Evolutionary conservation across 805 yeast species (phyloP).

Genomic region (Candida loeiensis): DNA sequence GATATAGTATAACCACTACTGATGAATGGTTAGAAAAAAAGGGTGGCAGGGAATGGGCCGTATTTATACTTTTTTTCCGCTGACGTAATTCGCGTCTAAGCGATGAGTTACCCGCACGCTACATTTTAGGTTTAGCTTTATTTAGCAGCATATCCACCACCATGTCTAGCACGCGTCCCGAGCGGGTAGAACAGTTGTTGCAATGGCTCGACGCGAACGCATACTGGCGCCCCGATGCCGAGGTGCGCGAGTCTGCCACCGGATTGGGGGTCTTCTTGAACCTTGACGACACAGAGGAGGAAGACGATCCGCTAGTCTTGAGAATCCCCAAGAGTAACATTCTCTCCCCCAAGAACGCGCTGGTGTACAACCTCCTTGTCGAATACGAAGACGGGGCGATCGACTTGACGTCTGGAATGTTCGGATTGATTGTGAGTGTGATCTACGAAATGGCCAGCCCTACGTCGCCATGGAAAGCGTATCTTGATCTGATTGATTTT

Average conservation of each 20-base stretch:
- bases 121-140: constrained; percentile 1
- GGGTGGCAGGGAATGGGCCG: constrained; percentile 25
- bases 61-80: constrained; percentile 24
- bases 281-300: constrained; percentile 30
- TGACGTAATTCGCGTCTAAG: too few relatives aligned
- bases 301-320: constrained; percentile 40
- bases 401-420: constrained; percentile 49
- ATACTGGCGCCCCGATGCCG: constrained; percentile 50
- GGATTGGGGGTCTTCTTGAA: constrained; percentile 70
- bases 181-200: constrained; percentile 12
- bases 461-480: constrained; percentile 79
- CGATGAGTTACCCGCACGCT: constrained; percentile 15
- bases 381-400: constrained; percentile 45
- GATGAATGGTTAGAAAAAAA: constrained; percentile 48
- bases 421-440: constrained; percentile 63
- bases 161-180: constrained; percentile 10
- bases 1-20: constrained; percentile 82
- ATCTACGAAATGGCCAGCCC: constrained; percentile 62
- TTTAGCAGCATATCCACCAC: background rate
- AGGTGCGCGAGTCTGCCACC: constrained; percentile 41
- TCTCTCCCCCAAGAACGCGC: constrained; percentile 55
- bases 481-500: constrained; percentile 51
- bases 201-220: constrained; percentile 59
- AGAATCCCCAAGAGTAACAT: constrained; percentile 61
- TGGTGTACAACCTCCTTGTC: constrained; percentile 60